These are phyloP conservation scores for Suillus subaureus DNA, from an alignment of 768 basidiomycete species.

Conservation along the genomic window DNA sequence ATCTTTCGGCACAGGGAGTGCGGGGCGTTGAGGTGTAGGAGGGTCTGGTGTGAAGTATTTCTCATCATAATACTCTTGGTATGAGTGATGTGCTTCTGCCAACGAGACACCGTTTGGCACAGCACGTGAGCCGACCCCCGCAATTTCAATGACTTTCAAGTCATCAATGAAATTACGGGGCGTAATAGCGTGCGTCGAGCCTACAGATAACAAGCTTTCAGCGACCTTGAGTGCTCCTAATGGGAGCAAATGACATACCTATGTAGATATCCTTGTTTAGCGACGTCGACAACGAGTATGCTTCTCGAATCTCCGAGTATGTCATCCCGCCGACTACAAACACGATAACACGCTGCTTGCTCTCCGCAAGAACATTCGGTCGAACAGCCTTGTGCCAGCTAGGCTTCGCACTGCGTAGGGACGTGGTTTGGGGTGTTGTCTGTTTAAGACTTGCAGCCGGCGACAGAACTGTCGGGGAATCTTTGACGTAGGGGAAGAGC, in stretches of 20 bases:
- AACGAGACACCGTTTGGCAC: conserved; percentile 70
- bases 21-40: conserved; percentile 39
- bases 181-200: conserved; percentile 86
- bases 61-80: conserved; percentile 81
- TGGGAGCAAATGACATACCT: conserved; percentile 50
- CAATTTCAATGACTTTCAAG: conserved; percentile 81
- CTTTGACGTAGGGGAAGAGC: conserved; percentile 89
- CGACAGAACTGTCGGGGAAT: conserved; percentile 60
- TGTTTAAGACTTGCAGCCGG: conserved; percentile 49
- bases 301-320: conserved; percentile 91
- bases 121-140: conserved; percentile 80
- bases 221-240: conserved; percentile 61
- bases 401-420: conserved; percentile 87
- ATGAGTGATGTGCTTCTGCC: conserved; percentile 48
- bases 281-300: conserved; percentile 73
- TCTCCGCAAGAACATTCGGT: conserved; percentile 49
- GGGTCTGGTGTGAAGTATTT: conserved; percentile 72
- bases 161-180: conserved; percentile 87
- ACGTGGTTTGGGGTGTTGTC: conserved; percentile 61
- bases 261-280: conserved; percentile 90
- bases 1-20: conserved; percentile 16
- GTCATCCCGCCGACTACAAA: conserved; percentile 97
- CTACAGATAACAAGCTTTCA: conserved; percentile 42
- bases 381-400: conserved; percentile 84
- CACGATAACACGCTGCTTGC: conserved; percentile 78